Evolutionary conservation across 129 eudicot species (phyloP).

Genomic region (Ambrosia trifida): DNA sequence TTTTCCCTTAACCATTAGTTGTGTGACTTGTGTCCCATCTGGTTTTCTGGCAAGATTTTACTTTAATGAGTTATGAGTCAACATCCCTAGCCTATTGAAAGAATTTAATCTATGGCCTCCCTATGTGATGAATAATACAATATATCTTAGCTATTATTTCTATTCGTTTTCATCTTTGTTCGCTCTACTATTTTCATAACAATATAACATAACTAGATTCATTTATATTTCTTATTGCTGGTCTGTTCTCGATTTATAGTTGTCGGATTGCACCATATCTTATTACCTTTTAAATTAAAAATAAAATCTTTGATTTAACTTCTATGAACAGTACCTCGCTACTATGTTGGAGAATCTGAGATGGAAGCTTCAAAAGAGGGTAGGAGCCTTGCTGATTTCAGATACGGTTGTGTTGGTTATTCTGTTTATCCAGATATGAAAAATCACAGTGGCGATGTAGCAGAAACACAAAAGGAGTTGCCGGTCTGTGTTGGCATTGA

Average conservation of each 20-base stretch:
- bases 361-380: slow-evolving; percentile 83
- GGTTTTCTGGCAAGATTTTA: too few species aligned
- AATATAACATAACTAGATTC: neutral
- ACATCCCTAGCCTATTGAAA: too few species aligned
- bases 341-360: slow-evolving; percentile 86
- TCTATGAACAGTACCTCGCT: slow-evolving; percentile 58
- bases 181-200: neutral
- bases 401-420: slow-evolving; percentile 87
- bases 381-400: slow-evolving; percentile 75
- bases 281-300: too few species aligned
- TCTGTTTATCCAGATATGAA: slow-evolving; percentile 76
- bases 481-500: slow-evolving; percentile 87
- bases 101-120: too few species aligned
- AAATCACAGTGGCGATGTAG: slow-evolving; percentile 35
- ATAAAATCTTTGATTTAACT: too few species aligned
- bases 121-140: neutral
- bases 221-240: neutral
- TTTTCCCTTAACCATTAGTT: too few species aligned
- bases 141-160: neutral
- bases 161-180: neutral
- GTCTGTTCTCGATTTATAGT: neutral
- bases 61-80: too few species aligned
- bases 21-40: too few species aligned
- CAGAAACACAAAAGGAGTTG: slow-evolving; percentile 54
- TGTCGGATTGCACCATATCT: neutral